Conservation (phyloP, 2,329 filamentous ascomycete species). For the Mycogone perniciosa region DNA sequence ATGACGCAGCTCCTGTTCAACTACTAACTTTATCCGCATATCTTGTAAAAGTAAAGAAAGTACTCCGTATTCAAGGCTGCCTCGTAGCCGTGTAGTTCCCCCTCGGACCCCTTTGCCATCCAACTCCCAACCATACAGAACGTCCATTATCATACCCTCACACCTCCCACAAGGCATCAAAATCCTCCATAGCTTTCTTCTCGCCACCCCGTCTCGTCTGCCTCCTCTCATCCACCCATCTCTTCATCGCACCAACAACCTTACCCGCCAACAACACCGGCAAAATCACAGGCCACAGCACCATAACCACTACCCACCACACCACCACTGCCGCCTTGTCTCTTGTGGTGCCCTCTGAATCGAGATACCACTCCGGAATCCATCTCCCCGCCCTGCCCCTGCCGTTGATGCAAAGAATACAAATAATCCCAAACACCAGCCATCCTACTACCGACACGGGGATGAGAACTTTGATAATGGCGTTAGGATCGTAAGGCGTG, state of each 20-base stretch:
- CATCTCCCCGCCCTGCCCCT: constrained; percentile 24
- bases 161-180: not conserved
- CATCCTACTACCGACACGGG: constrained; percentile 23
- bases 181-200: not conserved
- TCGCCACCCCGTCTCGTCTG: not conserved
- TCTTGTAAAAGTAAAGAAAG: no score
- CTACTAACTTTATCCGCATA: no score
- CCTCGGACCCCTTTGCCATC: no score
- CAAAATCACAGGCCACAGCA: constrained; percentile 52
- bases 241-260: not conserved
- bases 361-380: constrained; percentile 30
- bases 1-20: no score
- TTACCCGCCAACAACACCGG: constrained; percentile 43
- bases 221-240: not conserved
- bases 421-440: constrained; percentile 27
- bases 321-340: constrained; percentile 19
- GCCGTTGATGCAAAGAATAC: constrained; percentile 27
- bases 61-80: no score
- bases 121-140: no score
- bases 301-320: constrained; percentile 26
- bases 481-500: constrained; percentile 1
- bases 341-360: constrained; percentile 16
- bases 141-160: not conserved
- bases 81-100: no score
- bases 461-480: constrained; percentile 19